phyloP scores from a whole-genome alignment of 169 alveolate genomes.

The Plasmodium coatneyi region DNA sequence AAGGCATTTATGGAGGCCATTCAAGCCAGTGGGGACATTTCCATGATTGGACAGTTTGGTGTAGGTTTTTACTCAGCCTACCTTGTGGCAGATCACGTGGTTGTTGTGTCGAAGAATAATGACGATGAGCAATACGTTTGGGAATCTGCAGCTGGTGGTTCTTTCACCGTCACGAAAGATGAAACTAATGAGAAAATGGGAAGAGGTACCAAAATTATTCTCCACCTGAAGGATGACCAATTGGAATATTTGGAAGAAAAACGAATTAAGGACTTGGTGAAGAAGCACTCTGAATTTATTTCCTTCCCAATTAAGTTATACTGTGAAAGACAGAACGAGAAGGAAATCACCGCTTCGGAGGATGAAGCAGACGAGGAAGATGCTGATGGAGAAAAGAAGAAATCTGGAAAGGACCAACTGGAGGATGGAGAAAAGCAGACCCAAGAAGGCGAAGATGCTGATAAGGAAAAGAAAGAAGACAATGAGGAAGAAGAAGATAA shows the following conservation, averaged over 20 bases:
- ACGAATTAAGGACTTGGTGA: slow-evolving; percentile 97
- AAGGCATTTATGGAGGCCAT: slow-evolving; percentile 99
- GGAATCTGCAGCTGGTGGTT: slow-evolving; percentile 99
- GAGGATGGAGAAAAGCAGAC: no score
- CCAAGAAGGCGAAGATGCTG: slow-evolving; percentile 83
- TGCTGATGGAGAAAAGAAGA: slow-evolving; percentile 79
- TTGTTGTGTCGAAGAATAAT: slow-evolving; percentile 96
- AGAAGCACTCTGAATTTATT: slow-evolving; percentile 99
- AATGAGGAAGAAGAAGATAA: slow-evolving; percentile 85
- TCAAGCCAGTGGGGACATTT: slow-evolving; percentile 97
- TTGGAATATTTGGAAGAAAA: slow-evolving; percentile 98
- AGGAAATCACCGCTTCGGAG: slow-evolving; percentile 98
- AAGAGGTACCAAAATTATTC: slow-evolving; percentile 97
- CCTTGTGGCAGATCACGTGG: slow-evolving; percentile 98
- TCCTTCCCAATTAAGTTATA: slow-evolving; percentile 98
- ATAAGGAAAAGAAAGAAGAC: slow-evolving; percentile 84
- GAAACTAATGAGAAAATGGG: slow-evolving; percentile 90
- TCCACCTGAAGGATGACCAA: slow-evolving; percentile 98
- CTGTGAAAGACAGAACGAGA: slow-evolving; percentile 97
- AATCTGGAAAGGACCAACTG: slow-evolving; percentile 25
- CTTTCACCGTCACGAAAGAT: slow-evolving; percentile 97
- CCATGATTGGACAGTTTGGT: slow-evolving; percentile 99
- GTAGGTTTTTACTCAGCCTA: slow-evolving; percentile 99
- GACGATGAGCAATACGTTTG: slow-evolving; percentile 98
- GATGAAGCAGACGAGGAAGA: slow-evolving; percentile 93